phyloP scores from a whole-genome alignment of 768 basidiomycete genomes.

The Pulveroboletus sp. region DNA sequence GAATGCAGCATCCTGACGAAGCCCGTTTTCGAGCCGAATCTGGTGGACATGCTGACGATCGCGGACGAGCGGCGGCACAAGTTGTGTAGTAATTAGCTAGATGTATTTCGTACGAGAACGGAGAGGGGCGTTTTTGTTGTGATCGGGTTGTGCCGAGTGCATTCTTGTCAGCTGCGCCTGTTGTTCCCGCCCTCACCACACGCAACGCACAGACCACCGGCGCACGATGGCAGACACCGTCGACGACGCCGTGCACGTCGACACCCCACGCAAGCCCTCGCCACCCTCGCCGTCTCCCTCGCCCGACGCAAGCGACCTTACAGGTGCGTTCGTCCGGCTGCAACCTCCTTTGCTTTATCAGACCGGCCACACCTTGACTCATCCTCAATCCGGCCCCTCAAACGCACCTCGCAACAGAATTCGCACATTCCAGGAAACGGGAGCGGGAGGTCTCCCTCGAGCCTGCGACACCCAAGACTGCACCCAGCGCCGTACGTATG shows the following conservation, averaged over 20 bases:
- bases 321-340: slow-evolving; percentile 38
- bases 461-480: slow-evolving; percentile 49
- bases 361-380: slow-evolving; percentile 20
- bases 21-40: slow-evolving; percentile 62
- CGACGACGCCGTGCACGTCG: slow-evolving; percentile 18
- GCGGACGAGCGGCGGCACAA: slow-evolving; percentile 42
- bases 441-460: slow-evolving; percentile 78
- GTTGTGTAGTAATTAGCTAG: too few species aligned
- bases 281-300: slow-evolving; percentile 40
- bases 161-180: slow-evolving; percentile 30
- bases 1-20: slow-evolving; percentile 65
- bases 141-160: slow-evolving; percentile 33
- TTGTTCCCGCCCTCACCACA: slow-evolving; percentile 27
- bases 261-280: slow-evolving; percentile 18
- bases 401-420: slow-evolving; percentile 25
- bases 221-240: slow-evolving; percentile 26
- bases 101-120: slow-evolving; percentile 6
- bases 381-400: slow-evolving; percentile 23
- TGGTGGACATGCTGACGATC: slow-evolving; percentile 39
- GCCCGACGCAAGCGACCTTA: slow-evolving; percentile 38
- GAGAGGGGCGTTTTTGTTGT: slow-evolving; percentile 20
- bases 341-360: slow-evolving; percentile 24
- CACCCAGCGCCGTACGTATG: slow-evolving; percentile 33
- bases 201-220: slow-evolving; percentile 32
- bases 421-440: slow-evolving; percentile 61